phyloP scores from a whole-genome alignment of 495 filamentous ascomycete species.

The Penicillium canariense region DNA sequence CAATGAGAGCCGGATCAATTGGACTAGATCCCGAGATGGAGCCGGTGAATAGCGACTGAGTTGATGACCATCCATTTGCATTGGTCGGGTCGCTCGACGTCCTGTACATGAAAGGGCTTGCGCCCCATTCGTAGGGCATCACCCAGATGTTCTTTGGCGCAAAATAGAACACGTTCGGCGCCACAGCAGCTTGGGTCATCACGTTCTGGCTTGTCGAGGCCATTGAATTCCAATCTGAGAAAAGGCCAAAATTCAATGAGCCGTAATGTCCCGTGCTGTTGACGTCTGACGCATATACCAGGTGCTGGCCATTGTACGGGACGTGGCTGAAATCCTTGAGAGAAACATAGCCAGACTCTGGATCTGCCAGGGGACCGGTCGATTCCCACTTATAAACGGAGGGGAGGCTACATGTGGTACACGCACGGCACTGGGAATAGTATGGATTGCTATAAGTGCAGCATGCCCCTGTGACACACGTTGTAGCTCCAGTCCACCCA shows the following conservation, averaged over 20 bases:
- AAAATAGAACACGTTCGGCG: conserved; percentile 61
- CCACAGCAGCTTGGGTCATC: conserved; percentile 49
- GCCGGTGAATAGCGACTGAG: conserved; percentile 49
- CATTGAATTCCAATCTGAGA: conserved; percentile 55
- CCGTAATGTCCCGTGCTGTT: conserved; percentile 42
- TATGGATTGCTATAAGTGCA: neutral
- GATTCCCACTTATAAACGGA: conserved; percentile 55
- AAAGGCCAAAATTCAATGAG: conserved; percentile 57
- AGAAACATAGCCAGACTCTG: conserved; percentile 48
- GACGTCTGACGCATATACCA: conserved; percentile 51
- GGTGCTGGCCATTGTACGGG: conserved; percentile 50
- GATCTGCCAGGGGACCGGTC: conserved; percentile 44
- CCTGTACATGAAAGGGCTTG: conserved; percentile 54
- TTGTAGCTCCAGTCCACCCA: conserved; percentile 1
- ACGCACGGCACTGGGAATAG: conserved; percentile 1
- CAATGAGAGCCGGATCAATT: conserved; percentile 61
- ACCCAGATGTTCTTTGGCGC: conserved; percentile 57
- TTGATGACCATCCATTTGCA: conserved; percentile 53
- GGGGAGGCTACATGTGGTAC: conserved; percentile 48
- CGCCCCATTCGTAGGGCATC: conserved; percentile 59
- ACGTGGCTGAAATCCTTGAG: conserved; percentile 59
- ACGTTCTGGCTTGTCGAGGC: conserved; percentile 49
- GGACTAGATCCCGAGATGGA: conserved; percentile 39
- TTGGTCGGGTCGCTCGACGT: conserved; percentile 56
- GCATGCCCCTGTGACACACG: conserved; percentile 1